phyloP scores from a whole-genome alignment of 805 yeast species.

The Metschnikowia continentalis region DNA sequence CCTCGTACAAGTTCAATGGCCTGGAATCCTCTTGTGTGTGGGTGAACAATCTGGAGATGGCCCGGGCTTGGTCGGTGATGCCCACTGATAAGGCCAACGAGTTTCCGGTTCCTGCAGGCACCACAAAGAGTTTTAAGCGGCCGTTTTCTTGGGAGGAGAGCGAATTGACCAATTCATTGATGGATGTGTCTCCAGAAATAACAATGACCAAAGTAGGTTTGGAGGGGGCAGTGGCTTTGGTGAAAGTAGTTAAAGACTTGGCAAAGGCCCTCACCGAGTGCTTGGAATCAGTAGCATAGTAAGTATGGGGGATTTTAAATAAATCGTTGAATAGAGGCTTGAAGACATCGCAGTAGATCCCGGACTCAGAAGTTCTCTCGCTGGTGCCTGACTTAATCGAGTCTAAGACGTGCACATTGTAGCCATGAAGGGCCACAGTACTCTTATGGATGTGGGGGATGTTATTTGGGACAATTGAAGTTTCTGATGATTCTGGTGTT shows the following conservation, averaged over 20 bases:
- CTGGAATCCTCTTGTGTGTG: slow-evolving; percentile 11
- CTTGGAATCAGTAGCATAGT: slow-evolving; percentile 40
- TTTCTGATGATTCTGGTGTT: no score
- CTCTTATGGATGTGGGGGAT: not conserved
- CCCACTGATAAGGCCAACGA: slow-evolving; percentile 67
- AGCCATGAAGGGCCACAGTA: slow-evolving; percentile 1
- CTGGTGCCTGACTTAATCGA: slow-evolving; percentile 50
- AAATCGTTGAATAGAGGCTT: slow-evolving; percentile 41
- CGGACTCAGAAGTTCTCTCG: slow-evolving; percentile 18
- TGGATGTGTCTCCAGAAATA: slow-evolving; percentile 83
- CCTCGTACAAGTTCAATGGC: slow-evolving; percentile 45
- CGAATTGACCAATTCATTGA: slow-evolving; percentile 68
- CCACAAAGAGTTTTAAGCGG: slow-evolving; percentile 26
- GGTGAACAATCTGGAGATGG: slow-evolving; percentile 36
- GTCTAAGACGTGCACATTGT: slow-evolving; percentile 38
- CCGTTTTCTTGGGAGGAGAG: slow-evolving; percentile 16
- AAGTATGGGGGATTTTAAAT: slow-evolving; percentile 34
- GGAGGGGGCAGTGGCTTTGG: not conserved
- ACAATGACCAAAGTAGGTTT: slow-evolving; percentile 45
- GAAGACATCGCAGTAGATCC: slow-evolving; percentile 42
- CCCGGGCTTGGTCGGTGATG: slow-evolving; percentile 20
- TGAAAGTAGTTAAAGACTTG: slow-evolving; percentile 15
- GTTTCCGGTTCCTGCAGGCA: slow-evolving; percentile 88
- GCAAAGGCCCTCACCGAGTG: slow-evolving; percentile 43
- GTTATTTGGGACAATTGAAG: not conserved